Base-by-base conservation (phyloP, 106 monocot genomes). In the Phalaenopsis aphrodite region DNA sequence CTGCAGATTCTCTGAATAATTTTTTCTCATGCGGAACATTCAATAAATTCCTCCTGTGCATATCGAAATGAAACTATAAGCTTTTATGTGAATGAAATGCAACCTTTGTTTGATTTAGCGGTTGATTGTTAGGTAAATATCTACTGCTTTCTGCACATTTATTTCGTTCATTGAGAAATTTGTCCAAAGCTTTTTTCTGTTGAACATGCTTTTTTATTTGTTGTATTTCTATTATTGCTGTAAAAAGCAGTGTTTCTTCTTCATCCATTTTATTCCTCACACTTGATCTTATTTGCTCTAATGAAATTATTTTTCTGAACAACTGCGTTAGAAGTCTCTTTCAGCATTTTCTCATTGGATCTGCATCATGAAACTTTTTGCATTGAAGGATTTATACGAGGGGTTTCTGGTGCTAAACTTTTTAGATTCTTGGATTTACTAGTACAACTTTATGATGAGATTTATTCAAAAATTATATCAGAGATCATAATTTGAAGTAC, bases 1-100 rank as follows among this genome's bases (percentile, higher is more conserved):
- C 47, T 85, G 64, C 85, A 87, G 45, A 80, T 75, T 78, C 73
- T 85, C 69, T 90, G 81, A 55, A 2, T 83, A 43, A n/a, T 43
- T 30, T 43, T 21, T 66, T 18, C 18, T 43, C 9, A 21, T n/a
- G 37, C 15, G 69, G 38, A 69, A 69, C 14, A 69, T 39, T 39
- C 69, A 69, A 19, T 23, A 42, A 12, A 5, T 66, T 65, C 45
- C 56, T 79, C 45, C 30, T 43, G 11, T 24, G 41, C 5, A 57
- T 42, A 78, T 52, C 38, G 5, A 39, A 36, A 37, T 42, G 69
- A 3, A 69, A 69, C 39, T 0, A 6, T 10, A 69, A 52, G 43
- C 43, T 52, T 36, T 18, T 67, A 12, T 5, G 10, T 18, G 15
- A 52, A 38, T 42, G 48, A 24, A 77, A 77, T 77, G 77, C 77